Evolutionary conservation across 306 rosid genomes (phyloP).

Genomic region (Sphenostylis stenocarpa): DNA sequence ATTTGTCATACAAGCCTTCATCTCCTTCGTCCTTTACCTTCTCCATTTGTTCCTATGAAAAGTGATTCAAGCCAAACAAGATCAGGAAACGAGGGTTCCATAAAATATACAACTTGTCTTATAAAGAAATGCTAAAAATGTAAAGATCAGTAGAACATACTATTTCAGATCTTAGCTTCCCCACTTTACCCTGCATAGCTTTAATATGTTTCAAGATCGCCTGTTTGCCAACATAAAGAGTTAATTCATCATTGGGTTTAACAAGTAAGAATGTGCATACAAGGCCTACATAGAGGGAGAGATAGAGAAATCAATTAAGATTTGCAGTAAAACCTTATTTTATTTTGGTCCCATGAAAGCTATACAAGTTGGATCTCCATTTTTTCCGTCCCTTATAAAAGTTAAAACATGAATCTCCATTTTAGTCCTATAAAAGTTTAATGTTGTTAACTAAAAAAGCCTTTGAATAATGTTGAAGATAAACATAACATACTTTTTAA

Average conservation of each 20-base stretch:
- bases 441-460: neutral
- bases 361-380: neutral
- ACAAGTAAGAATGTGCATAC: neutral
- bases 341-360: neutral
- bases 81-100: conserved; percentile 9
- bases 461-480: neutral
- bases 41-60: conserved; percentile 76
- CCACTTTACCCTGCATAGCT: conserved; percentile 62
- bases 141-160: conserved; percentile 47
- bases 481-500: neutral
- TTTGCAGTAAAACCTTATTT: neutral
- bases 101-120: conserved; percentile 15
- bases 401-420: neutral
- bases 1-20: conserved; percentile 59
- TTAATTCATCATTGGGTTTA: conserved; percentile 10
- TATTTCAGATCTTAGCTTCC: conserved; percentile 65
- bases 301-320: neutral
- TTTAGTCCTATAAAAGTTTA: neutral
- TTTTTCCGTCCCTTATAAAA: neutral
- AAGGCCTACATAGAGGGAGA: neutral
- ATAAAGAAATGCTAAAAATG: conserved; percentile 8
- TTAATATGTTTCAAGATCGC: conserved; percentile 75
- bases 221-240: conserved; percentile 47
- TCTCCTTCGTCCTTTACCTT: conserved; percentile 69
- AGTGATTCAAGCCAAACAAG: conserved; percentile 28